Percentiles rank a stretch among this genome's conserved stretches.
These are phyloP conservation scores for Phialophora macrospora DNA, from an alignment of 2,329 filamentous ascomycete species.

Conservation along the genomic window DNA sequence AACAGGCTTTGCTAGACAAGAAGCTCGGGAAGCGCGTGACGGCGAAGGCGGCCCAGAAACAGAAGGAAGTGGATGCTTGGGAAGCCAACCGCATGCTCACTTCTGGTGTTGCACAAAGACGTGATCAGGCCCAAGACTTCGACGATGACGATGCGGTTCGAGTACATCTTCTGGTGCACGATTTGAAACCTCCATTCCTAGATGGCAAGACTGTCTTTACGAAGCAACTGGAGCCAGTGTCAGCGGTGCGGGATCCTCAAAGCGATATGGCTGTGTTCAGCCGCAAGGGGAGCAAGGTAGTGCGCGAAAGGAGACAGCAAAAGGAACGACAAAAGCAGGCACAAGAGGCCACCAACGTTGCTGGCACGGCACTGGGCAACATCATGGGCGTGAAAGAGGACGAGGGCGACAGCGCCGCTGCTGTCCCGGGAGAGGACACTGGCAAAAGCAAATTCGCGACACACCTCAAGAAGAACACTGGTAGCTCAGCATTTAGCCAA, in stretches of 20 bases:
- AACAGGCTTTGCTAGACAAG: conserved; percentile 76
- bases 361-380: conserved; percentile 89
- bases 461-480: conserved; percentile 85
- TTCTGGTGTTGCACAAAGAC: conserved; percentile 88
- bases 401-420: conserved; percentile 81
- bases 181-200: conserved; percentile 89
- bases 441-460: conserved; percentile 80
- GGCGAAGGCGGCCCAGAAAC: conserved; percentile 78
- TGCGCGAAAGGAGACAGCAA: conserved; percentile 88
- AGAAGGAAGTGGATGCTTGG: conserved; percentile 96
- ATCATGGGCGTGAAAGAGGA: conserved; percentile 95
- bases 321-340: conserved; percentile 92
- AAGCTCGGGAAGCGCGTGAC: conserved; percentile 74
- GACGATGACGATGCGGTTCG: conserved; percentile 89
- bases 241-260: conserved; percentile 88
- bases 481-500: conserved; percentile 84
- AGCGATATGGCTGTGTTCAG: conserved; percentile 99
- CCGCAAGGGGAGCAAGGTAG: conserved; percentile 89
- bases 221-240: conserved; percentile 93
- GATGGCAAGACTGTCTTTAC: conserved; percentile 96
- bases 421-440: conserved; percentile 73
- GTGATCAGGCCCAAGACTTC: conserved; percentile 81
- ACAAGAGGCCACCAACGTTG: conserved; percentile 90
- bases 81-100: conserved; percentile 98
- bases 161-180: conserved; percentile 89